Conservation (phyloP, 208 protist species). For the Crithidia expoeki region DNA sequence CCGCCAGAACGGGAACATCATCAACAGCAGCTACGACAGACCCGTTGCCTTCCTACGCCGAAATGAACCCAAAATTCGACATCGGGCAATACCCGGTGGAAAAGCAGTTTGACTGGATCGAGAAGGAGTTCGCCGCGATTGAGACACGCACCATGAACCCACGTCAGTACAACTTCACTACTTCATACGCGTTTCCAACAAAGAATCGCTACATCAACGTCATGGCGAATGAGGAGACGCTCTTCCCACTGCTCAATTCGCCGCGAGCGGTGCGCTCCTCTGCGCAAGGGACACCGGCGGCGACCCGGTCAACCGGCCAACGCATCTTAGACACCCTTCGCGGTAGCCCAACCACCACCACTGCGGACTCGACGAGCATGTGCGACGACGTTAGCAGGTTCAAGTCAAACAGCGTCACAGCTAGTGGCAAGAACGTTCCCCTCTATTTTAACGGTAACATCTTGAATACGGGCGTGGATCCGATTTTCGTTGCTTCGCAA, state of each 20-base stretch:
- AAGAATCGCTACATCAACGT: conserved; percentile 87
- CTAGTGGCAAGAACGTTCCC: conserved; percentile 11
- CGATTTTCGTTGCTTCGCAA: conserved; percentile 80
- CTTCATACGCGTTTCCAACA: conserved; percentile 40
- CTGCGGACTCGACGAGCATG: neutral
- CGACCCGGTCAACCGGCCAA: conserved; percentile 4
- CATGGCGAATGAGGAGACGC: conserved; percentile 74
- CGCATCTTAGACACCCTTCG: conserved; percentile 17
- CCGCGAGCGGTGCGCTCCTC: conserved; percentile 7
- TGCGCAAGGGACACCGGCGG: neutral
- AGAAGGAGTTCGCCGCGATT: conserved; percentile 53
- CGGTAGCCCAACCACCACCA: neutral
- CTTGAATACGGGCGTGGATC: conserved; percentile 38
- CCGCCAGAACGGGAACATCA: neutral
- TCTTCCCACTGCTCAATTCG: conserved; percentile 51
- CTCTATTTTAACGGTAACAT: conserved; percentile 78
- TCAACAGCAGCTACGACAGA: neutral
- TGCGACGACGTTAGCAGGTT: conserved; percentile 2
- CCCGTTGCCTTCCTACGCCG: neutral
- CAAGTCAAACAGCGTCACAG: conserved; percentile 3
- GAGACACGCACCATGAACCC: conserved; percentile 51
- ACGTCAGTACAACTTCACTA: conserved; percentile 63
- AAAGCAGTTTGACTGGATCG: conserved; percentile 43
- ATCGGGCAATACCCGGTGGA: conserved; percentile 37
- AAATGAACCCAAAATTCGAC: conserved; percentile 38